Percentiles rank a stretch among this genome's conserved stretches.
phyloP scores from a whole-genome alignment of 1,284 basidiomycete genomes.

The Cryptococcus maquisensis region DNA sequence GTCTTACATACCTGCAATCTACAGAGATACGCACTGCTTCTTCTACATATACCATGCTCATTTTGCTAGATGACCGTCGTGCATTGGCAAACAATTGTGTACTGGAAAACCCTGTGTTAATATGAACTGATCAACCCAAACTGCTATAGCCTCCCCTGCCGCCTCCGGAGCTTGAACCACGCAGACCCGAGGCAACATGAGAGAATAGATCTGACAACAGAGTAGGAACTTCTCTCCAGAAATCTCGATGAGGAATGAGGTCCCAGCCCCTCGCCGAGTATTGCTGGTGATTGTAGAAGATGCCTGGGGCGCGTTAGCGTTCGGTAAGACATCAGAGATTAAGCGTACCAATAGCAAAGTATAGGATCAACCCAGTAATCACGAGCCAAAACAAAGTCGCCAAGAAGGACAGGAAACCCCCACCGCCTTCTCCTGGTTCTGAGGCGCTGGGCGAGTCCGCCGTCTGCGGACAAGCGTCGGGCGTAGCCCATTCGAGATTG shows the following conservation, averaged over 20 bases:
- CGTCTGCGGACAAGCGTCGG: slow-evolving; percentile 40
- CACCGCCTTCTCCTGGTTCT: slow-evolving; percentile 17
- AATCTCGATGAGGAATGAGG: slow-evolving; percentile 48
- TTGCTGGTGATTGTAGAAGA: slow-evolving; percentile 49
- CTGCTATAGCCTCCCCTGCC: slow-evolving; percentile 40
- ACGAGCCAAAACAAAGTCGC: slow-evolving; percentile 43
- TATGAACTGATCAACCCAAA: slow-evolving; percentile 23
- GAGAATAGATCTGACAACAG: slow-evolving; percentile 39
- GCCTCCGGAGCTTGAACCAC: slow-evolving; percentile 24
- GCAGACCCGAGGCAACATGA: slow-evolving; percentile 38
- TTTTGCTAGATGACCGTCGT: no score
- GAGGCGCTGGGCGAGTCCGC: slow-evolving; percentile 6
- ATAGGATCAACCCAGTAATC: slow-evolving; percentile 31
- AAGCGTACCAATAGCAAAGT: slow-evolving; percentile 43
- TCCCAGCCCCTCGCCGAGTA: slow-evolving; percentile 49
- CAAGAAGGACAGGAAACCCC: slow-evolving; percentile 35
- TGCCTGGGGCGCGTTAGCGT: slow-evolving; percentile 26
- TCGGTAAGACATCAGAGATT: neutral
- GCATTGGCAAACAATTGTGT: no score
- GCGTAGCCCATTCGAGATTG: slow-evolving; percentile 39
- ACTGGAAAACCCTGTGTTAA: no score
- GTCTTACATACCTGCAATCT: no score
- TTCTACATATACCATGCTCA: neutral
- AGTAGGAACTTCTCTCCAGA: slow-evolving; percentile 48
- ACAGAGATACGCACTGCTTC: no score